Evolutionary conservation across 2,329 filamentous ascomycete genomes (phyloP).

Genomic region (Scedosporium boydii): DNA sequence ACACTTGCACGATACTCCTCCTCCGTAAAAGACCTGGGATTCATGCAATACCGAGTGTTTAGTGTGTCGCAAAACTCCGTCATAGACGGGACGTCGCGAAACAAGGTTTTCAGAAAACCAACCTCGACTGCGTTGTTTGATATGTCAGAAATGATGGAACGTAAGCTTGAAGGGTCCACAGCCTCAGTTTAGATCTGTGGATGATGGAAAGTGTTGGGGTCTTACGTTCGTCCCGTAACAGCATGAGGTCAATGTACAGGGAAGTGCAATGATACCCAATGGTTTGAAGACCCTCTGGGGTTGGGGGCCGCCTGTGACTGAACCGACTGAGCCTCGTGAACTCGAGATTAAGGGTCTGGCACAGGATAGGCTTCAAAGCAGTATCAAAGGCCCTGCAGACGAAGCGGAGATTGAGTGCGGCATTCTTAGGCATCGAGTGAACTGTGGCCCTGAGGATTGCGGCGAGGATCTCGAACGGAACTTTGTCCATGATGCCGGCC

Average conservation of each 20-base stretch:
- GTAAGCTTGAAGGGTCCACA: background rate
- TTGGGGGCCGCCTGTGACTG: conserved; percentile 21
- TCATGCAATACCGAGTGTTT: conserved; percentile 37
- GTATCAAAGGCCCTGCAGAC: conserved; percentile 40
- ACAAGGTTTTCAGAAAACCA: conserved; percentile 34
- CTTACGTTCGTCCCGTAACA: conserved; percentile 41
- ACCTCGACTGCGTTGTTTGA: conserved; percentile 32
- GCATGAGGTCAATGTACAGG: conserved; percentile 42
- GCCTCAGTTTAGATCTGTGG: background rate
- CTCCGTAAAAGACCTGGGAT: conserved; percentile 38
- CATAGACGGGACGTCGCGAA: conserved; percentile 36
- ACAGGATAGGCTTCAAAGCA: conserved; percentile 33
- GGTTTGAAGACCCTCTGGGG: conserved; percentile 31
- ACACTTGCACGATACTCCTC: conserved; percentile 32
- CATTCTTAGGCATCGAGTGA: background rate
- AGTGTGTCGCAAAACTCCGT: conserved; percentile 31
- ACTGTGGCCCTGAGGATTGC: background rate
- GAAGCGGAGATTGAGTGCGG: conserved; percentile 25
- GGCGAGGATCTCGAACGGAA: conserved; percentile 6
- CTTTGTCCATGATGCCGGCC: conserved; percentile 1
- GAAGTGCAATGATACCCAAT: conserved; percentile 38
- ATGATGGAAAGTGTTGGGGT: background rate
- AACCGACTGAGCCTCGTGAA: conserved; percentile 35
- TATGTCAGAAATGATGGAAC: conserved; percentile 8
- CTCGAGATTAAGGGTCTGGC: conserved; percentile 39